Evolutionary conservation across 83 land plant species (phyloP), one percentile per base, ranked within the genome.

Genomic region (Diphasiastrum complanatum): DNA sequence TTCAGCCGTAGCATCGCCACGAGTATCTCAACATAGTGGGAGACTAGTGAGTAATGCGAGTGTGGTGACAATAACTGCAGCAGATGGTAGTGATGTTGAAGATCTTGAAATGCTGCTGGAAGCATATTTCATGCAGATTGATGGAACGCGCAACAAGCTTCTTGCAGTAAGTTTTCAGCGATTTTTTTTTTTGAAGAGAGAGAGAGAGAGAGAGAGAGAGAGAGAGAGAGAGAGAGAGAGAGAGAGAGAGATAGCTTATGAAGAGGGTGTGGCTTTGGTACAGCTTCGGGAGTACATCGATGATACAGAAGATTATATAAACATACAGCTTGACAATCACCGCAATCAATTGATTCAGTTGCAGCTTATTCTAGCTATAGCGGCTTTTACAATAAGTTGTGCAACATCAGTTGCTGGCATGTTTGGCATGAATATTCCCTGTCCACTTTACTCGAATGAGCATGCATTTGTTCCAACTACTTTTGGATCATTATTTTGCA

Each of bases 261-360:
- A 40, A 40, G 8, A 8, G 16, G 8, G 43, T 6, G 27, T 56
- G 33, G 8, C 16, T 20, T 56, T 56, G 14, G 6, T 30, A 2
- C 87, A 95, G 97, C 86, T 95, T 19, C 80, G 99, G 23, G 99
- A 95, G 66, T 95, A 95, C 59, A 95, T 95, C 41, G 86, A 86
- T 67, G 99, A 95, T 73, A 95, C 99, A 3, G 97, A 95, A 67
- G 99, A 95, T 60, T 95, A 89, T 59, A 86, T 95, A 23, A 95
- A 95, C 75, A 89, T 95, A 49, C 99, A 84, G 58, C 95, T 90
- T 22, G 95, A 90, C 79, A 83, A 84, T 71, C 93, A 90, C 45
- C 72, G 99, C 47, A 95, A 95, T 41, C 85, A 95, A 62, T 85
- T 95, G 34, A 82, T 95, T 55, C 85, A 95, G 65, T 77, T 95